A percentile compares a stretch with the other conserved stretches of the same genome.
Evolutionary conservation across 139 green algal genomes (phyloP).

Genomic region (Coccomyxa sp.): DNA sequence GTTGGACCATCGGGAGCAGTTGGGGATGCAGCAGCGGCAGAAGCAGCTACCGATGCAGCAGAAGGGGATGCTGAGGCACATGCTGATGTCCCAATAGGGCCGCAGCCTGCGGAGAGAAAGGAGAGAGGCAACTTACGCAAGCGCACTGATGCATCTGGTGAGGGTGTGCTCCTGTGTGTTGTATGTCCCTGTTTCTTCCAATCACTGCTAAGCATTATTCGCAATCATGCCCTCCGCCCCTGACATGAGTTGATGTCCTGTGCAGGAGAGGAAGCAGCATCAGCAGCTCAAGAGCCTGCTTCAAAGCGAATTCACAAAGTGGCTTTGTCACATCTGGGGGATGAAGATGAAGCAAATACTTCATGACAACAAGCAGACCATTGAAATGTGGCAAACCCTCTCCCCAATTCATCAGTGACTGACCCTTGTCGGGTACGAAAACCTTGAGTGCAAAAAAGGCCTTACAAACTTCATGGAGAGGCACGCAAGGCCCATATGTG

Average conservation of each 20-base stretch:
- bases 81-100: background rate
- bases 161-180: background rate
- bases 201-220: background rate
- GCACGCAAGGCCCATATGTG: too few relatives aligned
- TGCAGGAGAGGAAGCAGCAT: background rate
- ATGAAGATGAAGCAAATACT: constrained; percentile 1
- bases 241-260: background rate
- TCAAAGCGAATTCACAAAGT: background rate
- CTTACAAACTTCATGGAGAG: too few relatives aligned
- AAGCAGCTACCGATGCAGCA: too few relatives aligned
- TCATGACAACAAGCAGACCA: too few relatives aligned
- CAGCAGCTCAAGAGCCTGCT: background rate
- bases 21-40: too few relatives aligned
- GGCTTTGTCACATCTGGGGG: constrained; percentile 5
- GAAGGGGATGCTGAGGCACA: too few relatives aligned
- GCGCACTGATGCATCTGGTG: background rate
- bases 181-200: background rate
- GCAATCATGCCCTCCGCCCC: background rate
- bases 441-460: too few relatives aligned
- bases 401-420: too few relatives aligned
- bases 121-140: background rate
- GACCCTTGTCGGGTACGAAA: too few relatives aligned
- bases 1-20: too few relatives aligned
- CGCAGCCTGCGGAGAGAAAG: background rate
- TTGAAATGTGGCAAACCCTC: too few relatives aligned